These are phyloP conservation scores for Apiospora arundinis DNA, from an alignment of 2,329 filamentous ascomycete genomes.

Conservation along the genomic window DNA sequence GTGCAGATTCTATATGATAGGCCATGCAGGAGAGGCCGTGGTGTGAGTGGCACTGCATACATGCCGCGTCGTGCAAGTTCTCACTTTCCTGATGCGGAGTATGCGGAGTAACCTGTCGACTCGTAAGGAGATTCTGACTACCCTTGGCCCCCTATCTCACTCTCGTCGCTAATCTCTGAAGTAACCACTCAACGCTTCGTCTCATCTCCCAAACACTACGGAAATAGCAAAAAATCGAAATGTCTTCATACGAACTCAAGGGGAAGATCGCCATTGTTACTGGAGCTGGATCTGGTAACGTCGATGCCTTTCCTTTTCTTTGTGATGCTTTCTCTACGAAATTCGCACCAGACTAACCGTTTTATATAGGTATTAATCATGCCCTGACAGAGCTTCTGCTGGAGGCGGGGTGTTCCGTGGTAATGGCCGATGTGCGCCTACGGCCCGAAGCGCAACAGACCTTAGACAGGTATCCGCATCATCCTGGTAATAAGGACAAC, in stretches of 20 bases:
- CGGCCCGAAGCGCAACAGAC: conserved; percentile 33
- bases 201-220: background rate
- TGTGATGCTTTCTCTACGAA: no score
- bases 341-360: background rate
- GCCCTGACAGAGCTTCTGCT: conserved; percentile 32
- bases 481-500: conserved; percentile 4
- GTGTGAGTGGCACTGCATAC: background rate
- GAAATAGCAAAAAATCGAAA: background rate
- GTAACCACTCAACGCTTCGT: background rate
- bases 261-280: conserved; percentile 23
- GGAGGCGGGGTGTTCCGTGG: conserved; percentile 34
- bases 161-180: background rate
- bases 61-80: background rate
- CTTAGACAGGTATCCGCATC: conserved; percentile 26
- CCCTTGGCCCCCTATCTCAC: background rate
- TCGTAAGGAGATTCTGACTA: no score
- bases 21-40: background rate
- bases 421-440: conserved; percentile 35
- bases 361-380: conserved; percentile 29
- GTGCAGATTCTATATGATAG: background rate
- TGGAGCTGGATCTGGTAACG: conserved; percentile 22
- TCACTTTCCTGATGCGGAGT: background rate
- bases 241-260: conserved; percentile 8
- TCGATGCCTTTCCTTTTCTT: background rate
- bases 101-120: background rate